phyloP scores from a whole-genome alignment of 2,329 filamentous ascomycete species.

The Leptographium procerum region DNA sequence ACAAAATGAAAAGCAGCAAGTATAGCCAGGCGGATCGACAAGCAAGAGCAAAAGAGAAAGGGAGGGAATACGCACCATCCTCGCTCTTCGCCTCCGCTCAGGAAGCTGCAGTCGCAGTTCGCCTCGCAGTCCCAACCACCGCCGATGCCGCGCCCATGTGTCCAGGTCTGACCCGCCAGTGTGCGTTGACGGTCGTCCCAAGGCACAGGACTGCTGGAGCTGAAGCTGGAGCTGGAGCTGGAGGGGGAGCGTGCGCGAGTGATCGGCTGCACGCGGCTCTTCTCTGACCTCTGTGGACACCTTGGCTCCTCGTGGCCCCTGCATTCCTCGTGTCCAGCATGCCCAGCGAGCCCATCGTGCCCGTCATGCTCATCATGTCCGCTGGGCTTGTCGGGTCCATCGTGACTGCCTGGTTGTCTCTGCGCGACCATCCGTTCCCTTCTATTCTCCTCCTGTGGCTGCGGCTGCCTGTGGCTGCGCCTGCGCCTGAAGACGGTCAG shows the following conservation, averaged over 20 bases:
- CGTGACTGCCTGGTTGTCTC: no score
- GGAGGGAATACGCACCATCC: conserved; percentile 13
- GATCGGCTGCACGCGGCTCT: conserved; percentile 1
- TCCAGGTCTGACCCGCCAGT: conserved; percentile 33
- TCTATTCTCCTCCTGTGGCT: no score
- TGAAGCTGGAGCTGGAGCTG: neutral
- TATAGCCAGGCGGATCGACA: neutral
- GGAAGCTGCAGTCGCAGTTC: conserved; percentile 49
- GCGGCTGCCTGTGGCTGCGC: no score
- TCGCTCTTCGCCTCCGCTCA: conserved; percentile 13
- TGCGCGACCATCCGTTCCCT: no score
- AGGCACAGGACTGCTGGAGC: neutral
- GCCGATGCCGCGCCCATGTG: conserved; percentile 46
- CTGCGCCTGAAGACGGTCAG: conserved; percentile 50
- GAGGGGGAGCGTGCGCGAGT: conserved; percentile 17
- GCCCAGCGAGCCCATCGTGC: no score
- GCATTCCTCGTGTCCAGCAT: no score
- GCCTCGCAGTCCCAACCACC: conserved; percentile 71
- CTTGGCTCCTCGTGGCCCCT: no score
- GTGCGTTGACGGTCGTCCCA: conserved; percentile 11
- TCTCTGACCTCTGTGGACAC: no score
- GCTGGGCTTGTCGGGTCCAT: no score
- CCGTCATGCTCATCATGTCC: no score
- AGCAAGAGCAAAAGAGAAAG: neutral
- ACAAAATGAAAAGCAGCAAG: neutral